These are phyloP conservation scores for Aspergillus costaricaensis DNA, from an alignment of 2,329 filamentous ascomycete species.

Conservation along the genomic window DNA sequence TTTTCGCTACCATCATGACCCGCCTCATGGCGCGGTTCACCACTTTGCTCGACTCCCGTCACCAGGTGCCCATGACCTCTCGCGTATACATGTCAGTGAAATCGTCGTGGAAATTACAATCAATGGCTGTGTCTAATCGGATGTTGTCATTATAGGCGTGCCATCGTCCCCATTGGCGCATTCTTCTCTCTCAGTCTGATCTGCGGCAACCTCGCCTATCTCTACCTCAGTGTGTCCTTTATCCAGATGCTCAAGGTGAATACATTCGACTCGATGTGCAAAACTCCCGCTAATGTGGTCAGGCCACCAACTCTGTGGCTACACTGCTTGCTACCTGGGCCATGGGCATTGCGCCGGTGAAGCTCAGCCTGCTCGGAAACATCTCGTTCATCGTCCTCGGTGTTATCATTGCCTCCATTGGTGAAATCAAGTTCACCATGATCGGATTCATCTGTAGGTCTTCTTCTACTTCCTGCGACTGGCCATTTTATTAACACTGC, in stretches of 20 bases:
- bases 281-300: conserved; percentile 18
- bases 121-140: background rate
- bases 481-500: conserved; percentile 54
- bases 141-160: conserved; percentile 51
- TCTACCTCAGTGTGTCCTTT: conserved; percentile 93
- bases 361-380: conserved; percentile 82
- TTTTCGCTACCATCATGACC: conserved; percentile 89
- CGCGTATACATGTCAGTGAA: conserved; percentile 69
- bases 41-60: conserved; percentile 82
- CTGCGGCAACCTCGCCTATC: conserved; percentile 92
- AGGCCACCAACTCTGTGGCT: conserved; percentile 91
- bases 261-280: conserved; percentile 25
- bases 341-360: conserved; percentile 78
- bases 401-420: conserved; percentile 88
- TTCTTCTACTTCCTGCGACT: conserved; percentile 42
- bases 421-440: conserved; percentile 83
- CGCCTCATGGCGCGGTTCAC: conserved; percentile 90
- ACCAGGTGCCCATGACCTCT: conserved; percentile 94
- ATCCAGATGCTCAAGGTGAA: conserved; percentile 97
- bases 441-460: conserved; percentile 62
- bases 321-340: conserved; percentile 86
- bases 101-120: background rate
- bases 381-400: conserved; percentile 91
- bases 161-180: conserved; percentile 90
- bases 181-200: conserved; percentile 97